These are phyloP conservation scores for Ziziphus jujuba DNA, from an alignment of 306 rosid genomes.

Conservation along the genomic window DNA sequence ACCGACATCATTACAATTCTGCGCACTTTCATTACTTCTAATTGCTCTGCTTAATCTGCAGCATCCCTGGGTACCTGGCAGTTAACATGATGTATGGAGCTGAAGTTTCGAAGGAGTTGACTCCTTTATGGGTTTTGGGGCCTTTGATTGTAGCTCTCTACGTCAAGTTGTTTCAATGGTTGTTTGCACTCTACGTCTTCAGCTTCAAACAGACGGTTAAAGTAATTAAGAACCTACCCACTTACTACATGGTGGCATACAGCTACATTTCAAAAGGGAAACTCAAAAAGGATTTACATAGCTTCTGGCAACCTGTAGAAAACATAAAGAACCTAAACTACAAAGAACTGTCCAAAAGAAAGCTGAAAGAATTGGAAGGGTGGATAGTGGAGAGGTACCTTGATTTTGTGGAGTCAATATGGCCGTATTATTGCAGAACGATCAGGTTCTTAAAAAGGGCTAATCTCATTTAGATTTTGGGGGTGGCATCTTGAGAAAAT, in stretches of 20 bases:
- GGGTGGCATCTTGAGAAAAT: slow-evolving; percentile 17
- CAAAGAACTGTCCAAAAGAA: slow-evolving; percentile 49
- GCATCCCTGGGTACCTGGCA: slow-evolving; percentile 69
- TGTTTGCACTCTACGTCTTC: slow-evolving; percentile 62
- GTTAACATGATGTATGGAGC: slow-evolving; percentile 63
- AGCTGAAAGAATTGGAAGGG: slow-evolving; percentile 54
- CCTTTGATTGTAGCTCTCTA: slow-evolving; percentile 65
- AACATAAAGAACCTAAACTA: slow-evolving; percentile 55
- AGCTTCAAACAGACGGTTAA: slow-evolving; percentile 70
- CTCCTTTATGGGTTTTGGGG: slow-evolving; percentile 82
- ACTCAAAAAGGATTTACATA: slow-evolving; percentile 51
- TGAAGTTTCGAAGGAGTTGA: slow-evolving; percentile 76
- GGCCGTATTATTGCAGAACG: slow-evolving; percentile 80
- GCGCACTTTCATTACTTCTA: slow-evolving; percentile 18
- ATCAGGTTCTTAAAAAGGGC: slow-evolving; percentile 81
- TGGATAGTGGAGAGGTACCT: slow-evolving; percentile 58
- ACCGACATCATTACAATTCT: not conserved
- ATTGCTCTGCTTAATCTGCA: slow-evolving; percentile 47
- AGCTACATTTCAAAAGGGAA: slow-evolving; percentile 54
- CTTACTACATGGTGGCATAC: slow-evolving; percentile 48
- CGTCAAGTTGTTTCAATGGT: slow-evolving; percentile 54
- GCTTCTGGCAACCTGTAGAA: slow-evolving; percentile 51
- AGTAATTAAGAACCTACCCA: slow-evolving; percentile 53
- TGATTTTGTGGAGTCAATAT: slow-evolving; percentile 74
- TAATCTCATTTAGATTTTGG: slow-evolving; percentile 59